Evolutionary conservation across 2,329 filamentous ascomycete genomes (phyloP).

Genomic region (Zymoseptoria tritici): DNA sequence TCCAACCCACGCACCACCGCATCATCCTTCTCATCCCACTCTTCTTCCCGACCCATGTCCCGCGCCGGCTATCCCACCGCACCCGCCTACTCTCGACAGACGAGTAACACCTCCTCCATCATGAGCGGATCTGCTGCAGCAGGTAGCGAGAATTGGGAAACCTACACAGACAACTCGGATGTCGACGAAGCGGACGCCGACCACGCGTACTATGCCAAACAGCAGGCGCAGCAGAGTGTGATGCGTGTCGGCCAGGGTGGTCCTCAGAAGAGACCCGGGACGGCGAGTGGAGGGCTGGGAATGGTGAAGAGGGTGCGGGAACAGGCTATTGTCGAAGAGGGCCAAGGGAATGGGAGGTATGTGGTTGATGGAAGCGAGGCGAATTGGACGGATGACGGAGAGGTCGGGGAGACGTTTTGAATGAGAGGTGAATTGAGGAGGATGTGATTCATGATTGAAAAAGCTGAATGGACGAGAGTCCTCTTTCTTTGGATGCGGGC

Average conservation of each 20-base stretch:
- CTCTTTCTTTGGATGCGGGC: too few relatives aligned
- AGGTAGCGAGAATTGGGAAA: slow-evolving; percentile 96
- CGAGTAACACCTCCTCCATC: slow-evolving; percentile 28
- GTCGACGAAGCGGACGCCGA: slow-evolving; percentile 55
- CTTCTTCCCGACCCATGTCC: slow-evolving; percentile 23
- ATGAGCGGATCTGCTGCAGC: slow-evolving; percentile 21
- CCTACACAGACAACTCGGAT: slow-evolving; percentile 63
- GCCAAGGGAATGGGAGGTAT: background rate
- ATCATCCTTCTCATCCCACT: slow-evolving; percentile 17
- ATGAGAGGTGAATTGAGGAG: background rate
- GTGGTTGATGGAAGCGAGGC: slow-evolving; percentile 27
- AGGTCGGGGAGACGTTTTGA: slow-evolving; percentile 31
- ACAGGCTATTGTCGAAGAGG: slow-evolving; percentile 23
- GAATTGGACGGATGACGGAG: slow-evolving; percentile 32
- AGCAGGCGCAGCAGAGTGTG: slow-evolving; percentile 47
- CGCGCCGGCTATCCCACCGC: slow-evolving; percentile 22
- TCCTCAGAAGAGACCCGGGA: slow-evolving; percentile 13
- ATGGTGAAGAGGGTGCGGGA: slow-evolving; percentile 22
- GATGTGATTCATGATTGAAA: background rate
- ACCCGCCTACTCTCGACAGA: slow-evolving; percentile 27
- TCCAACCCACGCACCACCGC: slow-evolving; percentile 7
- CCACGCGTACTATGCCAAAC: slow-evolving; percentile 72
- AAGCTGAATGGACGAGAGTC: too few relatives aligned
- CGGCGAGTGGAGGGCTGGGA: slow-evolving; percentile 12
- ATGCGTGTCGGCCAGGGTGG: slow-evolving; percentile 35